Evolutionary conservation across 1,284 basidiomycete species (phyloP).

Genomic region (Thelephora terrestris): DNA sequence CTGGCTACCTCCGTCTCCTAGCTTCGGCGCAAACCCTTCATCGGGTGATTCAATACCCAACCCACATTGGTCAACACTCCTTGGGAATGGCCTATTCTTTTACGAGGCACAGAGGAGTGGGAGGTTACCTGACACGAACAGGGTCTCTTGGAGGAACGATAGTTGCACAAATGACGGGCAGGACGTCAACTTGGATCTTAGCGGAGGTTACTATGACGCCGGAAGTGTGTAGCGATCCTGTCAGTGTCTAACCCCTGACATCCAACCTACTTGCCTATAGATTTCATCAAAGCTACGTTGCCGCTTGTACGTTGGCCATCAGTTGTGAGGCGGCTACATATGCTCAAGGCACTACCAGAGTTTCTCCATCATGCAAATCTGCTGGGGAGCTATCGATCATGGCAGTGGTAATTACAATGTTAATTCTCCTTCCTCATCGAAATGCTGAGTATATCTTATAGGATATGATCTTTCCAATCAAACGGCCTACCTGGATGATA

Average conservation of each 20-base stretch:
- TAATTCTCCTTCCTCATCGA: neutral
- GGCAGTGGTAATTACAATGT: constrained; percentile 47
- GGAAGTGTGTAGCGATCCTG: constrained; percentile 42
- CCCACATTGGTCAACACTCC: constrained; percentile 68
- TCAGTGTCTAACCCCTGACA: neutral
- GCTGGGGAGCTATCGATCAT: constrained; percentile 81
- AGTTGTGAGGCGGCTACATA: neutral
- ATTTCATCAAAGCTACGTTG: constrained; percentile 83
- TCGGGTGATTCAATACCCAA: constrained; percentile 41
- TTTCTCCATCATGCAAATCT: constrained; percentile 72
- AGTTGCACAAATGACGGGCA: constrained; percentile 70
- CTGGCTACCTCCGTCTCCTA: constrained; percentile 52
- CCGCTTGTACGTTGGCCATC: constrained; percentile 45
- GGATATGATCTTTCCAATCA: constrained; percentile 80
- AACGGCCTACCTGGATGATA: constrained; percentile 81
- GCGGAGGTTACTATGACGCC: constrained; percentile 88
- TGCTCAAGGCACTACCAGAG: constrained; percentile 30
- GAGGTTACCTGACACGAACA: constrained; percentile 53
- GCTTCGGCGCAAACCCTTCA: constrained; percentile 45
- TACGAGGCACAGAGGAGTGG: constrained; percentile 89
- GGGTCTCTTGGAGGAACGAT: constrained; percentile 82
- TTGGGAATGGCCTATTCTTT: constrained; percentile 79
- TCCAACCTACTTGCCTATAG: constrained; percentile 24
- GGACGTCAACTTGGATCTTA: constrained; percentile 66
- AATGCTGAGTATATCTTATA: constrained; percentile 12